Evolutionary conservation across 495 filamentous ascomycete genomes (phyloP).

Genomic region (Daldinia decipiens): DNA sequence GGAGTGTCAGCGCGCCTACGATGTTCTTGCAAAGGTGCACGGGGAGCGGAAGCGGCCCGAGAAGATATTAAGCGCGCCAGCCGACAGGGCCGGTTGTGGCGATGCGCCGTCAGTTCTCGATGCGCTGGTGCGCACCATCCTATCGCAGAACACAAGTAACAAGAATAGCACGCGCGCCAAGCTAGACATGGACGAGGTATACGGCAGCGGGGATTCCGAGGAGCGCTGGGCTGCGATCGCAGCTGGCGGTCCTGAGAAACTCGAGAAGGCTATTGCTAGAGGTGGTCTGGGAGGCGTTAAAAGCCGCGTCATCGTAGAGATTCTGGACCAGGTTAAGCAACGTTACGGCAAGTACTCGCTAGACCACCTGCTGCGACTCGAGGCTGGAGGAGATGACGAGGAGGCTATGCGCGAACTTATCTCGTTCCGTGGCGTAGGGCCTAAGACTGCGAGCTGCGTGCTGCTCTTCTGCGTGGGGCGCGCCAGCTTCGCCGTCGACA

Average conservation of each 20-base stretch:
- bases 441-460: constrained; percentile 89
- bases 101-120: constrained; percentile 88
- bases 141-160: constrained; percentile 77
- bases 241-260: constrained; percentile 65
- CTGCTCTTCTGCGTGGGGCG: constrained; percentile 78
- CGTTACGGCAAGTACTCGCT: constrained; percentile 71
- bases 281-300: constrained; percentile 80
- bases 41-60: constrained; percentile 70
- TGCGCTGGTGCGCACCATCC: constrained; percentile 79
- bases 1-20: constrained; percentile 76
- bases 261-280: constrained; percentile 76
- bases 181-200: constrained; percentile 72
- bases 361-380: constrained; percentile 71
- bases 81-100: constrained; percentile 81
- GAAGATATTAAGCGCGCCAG: constrained; percentile 70
- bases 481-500: constrained; percentile 84
- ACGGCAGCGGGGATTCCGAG: constrained; percentile 73
- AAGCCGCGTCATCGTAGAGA: constrained; percentile 75
- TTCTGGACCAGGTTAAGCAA: constrained; percentile 75
- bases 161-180: constrained; percentile 76
- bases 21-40: constrained; percentile 72
- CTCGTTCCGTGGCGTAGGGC: constrained; percentile 81
- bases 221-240: constrained; percentile 79
- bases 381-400: constrained; percentile 61
- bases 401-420: constrained; percentile 77